Evolutionary conservation across 805 yeast species (phyloP).

Genomic region (Pichia heedii): DNA sequence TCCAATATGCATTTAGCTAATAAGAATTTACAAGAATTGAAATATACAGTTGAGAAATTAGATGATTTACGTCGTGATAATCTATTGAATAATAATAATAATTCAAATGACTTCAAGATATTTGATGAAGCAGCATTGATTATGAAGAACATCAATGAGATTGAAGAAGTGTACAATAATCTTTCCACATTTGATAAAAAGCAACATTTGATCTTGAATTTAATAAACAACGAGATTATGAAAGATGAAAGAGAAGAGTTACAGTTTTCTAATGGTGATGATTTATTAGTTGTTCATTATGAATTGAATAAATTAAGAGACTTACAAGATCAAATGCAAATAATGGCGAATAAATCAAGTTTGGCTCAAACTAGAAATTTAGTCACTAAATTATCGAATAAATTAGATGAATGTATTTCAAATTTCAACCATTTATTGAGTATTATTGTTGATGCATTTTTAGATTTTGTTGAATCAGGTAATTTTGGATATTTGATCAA

Average conservation of each 20-base stretch:
- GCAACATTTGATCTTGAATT: constrained; percentile 38
- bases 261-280: constrained; percentile 33
- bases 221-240: constrained; percentile 34
- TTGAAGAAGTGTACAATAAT: constrained; percentile 53
- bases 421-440: constrained; percentile 58
- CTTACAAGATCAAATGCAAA: constrained; percentile 63
- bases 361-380: constrained; percentile 59
- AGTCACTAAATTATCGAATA: constrained; percentile 45
- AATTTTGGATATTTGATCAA: constrained; percentile 63
- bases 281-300: constrained; percentile 60
- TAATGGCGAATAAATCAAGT: constrained; percentile 35
- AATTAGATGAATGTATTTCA: constrained; percentile 38
- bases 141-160: constrained; percentile 64
- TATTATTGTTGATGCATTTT: constrained; percentile 54
- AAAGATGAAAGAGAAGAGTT: constrained; percentile 16
- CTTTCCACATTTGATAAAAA: constrained; percentile 48
- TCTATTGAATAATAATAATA: constrained; percentile 34
- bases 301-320: constrained; percentile 63
- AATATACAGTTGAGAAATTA: constrained; percentile 26
- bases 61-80: constrained; percentile 35
- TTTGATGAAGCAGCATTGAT: constrained; percentile 59
- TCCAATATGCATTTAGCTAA: constrained; percentile 23
- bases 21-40: constrained; percentile 41
- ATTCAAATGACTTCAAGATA: constrained; percentile 56
- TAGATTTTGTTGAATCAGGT: constrained; percentile 60